Base-by-base conservation (phyloP, 1,139 yeast genomes). In the Nakaseomyces sp. region DNA sequence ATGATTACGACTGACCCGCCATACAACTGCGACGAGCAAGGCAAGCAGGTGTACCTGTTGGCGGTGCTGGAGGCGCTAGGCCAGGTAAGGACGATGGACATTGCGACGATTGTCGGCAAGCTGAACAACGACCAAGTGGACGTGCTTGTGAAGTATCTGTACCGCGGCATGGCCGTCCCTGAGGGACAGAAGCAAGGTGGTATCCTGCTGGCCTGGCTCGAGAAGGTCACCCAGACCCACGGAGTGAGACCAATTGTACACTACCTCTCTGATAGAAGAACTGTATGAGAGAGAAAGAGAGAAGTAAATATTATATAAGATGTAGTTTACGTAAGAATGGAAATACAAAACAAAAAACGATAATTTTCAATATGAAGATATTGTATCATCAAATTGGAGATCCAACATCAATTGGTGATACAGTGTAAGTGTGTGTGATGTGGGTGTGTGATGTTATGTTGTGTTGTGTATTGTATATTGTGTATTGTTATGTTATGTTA, bases 161-260 rank as follows among this genome's bases (percentile, higher is more conserved):
- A 89, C 67, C 83, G 81, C 58, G 88, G 87, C 38, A 87, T 93
- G 95, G 71, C 79, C 33, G 69, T 81, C 8, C 73, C 78, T 24
- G 78, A 79, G 53, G 87, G 93, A 4, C 87, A 88, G 52, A 85
- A 84, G 55, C 88, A 83, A 55, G 95, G 96, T 17, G 95, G 95
- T 40, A 72, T 81, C 44, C 66, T 93, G 56, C 76, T 93, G 58
- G 75, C 80, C 32, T 93, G 98, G 98, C 87, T 83, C 61, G 97
- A 91, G 56, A 88, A 87, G 66, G 77, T 93, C 20, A 81, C 86
- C 33, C 94, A 83, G 50, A 67, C 77, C 37, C 77, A 89, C 12
- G 97, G 97, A 15, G 79, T 84, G 61, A 96, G 95, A 9, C 85
- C 95, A 36, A 82, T 91, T 55, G 84, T 85, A 42, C 79, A 96